These are phyloP conservation scores for Phaeosphaeriaceae sp. DNA, from an alignment of 2,329 filamentous ascomycete genomes.

Conservation along the genomic window DNA sequence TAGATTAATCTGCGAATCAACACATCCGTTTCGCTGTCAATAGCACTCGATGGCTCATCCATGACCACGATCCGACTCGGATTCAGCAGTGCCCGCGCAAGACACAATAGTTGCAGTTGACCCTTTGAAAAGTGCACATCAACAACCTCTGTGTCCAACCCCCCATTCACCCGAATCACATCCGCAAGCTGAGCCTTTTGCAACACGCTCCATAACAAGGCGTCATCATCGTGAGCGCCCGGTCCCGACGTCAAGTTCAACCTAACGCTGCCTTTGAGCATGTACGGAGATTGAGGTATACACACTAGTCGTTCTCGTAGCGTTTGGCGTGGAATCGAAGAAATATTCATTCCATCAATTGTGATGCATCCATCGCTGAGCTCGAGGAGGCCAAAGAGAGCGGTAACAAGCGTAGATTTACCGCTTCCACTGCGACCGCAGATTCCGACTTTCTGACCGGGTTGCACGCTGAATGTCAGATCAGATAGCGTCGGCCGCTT, in stretches of 20 bases:
- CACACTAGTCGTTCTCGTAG: conserved; percentile 76
- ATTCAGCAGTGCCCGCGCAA: conserved; percentile 86
- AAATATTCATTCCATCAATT: conserved; percentile 62
- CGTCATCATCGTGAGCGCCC: conserved; percentile 75
- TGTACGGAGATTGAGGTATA: conserved; percentile 81
- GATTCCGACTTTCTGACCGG: conserved; percentile 78
- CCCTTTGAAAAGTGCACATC: conserved; percentile 67
- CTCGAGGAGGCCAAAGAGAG: conserved; percentile 72
- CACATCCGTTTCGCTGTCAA: conserved; percentile 94
- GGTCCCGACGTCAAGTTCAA: conserved; percentile 79
- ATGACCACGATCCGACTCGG: conserved; percentile 89
- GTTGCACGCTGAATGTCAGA: conserved; percentile 67
- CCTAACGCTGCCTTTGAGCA: conserved; percentile 79
- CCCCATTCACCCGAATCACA: conserved; percentile 52
- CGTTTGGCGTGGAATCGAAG: conserved; percentile 73
- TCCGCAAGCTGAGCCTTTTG: too few relatives aligned
- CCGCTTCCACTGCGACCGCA: conserved; percentile 81
- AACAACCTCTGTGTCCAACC: conserved; percentile 71
- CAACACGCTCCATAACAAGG: conserved; percentile 67
- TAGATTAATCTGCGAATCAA: conserved; percentile 83
- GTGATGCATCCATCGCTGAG: conserved; percentile 52
- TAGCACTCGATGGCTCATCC: conserved; percentile 89
- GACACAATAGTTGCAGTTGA: conserved; percentile 91
- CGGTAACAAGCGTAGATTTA: conserved; percentile 81
- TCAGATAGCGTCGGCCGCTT: neutral